A percentile compares a stretch with the other conserved stretches of the same genome.
Evolutionary conservation across 1,284 basidiomycete species (phyloP).

Genomic region (Coriolopsis trogii): DNA sequence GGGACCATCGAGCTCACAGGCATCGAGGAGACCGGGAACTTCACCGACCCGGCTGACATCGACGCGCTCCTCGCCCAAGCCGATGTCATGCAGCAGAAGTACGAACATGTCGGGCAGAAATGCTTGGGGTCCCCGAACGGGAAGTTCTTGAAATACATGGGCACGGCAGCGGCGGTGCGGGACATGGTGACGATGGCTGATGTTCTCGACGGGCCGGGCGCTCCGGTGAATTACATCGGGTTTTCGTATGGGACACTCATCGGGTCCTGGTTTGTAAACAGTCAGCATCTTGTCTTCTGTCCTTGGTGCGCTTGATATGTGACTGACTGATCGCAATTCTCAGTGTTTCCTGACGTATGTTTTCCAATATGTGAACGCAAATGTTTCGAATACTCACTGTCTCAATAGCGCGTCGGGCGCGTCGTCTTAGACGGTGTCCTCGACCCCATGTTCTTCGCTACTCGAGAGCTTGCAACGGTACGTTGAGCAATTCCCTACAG

Average conservation of each 20-base stretch:
- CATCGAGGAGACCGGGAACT: conserved; percentile 13
- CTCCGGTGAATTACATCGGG: conserved; percentile 15
- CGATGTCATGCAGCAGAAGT: conserved; percentile 15
- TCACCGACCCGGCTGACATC: conserved; percentile 9
- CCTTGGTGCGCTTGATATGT: too few relatives aligned
- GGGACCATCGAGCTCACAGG: conserved; percentile 10
- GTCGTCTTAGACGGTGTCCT: conserved; percentile 19
- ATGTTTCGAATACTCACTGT: too few relatives aligned
- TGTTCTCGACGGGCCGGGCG: conserved; percentile 16
- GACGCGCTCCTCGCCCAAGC: conserved; percentile 10
- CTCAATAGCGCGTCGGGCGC: conserved; percentile 22
- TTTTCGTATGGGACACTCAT: conserved; percentile 17
- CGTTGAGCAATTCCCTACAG: background rate
- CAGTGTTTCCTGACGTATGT: too few relatives aligned
- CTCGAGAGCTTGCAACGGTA: background rate
- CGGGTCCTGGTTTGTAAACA: conserved; percentile 20
- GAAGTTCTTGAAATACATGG: conserved; percentile 15
- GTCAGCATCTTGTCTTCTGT: conserved; percentile 8
- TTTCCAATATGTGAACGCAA: too few relatives aligned
- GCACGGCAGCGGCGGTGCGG: conserved; percentile 18
- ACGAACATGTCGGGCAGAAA: conserved; percentile 6
- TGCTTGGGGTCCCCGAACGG: conserved; percentile 2
- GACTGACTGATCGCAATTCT: too few relatives aligned
- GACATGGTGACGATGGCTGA: conserved; percentile 22
- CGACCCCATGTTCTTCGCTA: conserved; percentile 1